Evolutionary conservation across 768 basidiomycete species (phyloP), one percentile per base, ranked within the genome.

Genomic region (Botryobasidium botryosum): DNA sequence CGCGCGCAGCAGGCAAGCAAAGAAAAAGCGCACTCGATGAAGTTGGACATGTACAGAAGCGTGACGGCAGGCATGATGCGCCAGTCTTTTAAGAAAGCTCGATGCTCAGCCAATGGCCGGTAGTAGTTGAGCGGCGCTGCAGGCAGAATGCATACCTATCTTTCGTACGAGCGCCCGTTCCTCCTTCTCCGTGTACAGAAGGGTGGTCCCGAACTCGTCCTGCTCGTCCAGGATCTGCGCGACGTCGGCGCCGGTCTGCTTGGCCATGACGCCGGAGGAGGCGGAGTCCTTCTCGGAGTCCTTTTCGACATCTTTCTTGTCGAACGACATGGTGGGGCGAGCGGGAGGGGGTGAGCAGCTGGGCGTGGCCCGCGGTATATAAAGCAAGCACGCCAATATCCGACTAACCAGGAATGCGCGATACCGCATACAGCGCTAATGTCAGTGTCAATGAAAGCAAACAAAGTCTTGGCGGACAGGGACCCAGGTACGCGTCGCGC

Each of bases 1-100:
- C n/a, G n/a, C n/a, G n/a, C n/a, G n/a, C n/a, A n/a, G n/a, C n/a
- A n/a, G n/a, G n/a, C n/a, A n/a, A 33, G 15, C 6, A 33, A 44
- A 26, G 43, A 46, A 8, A 23, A 12, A 24, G 33, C 49, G 42
- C 27, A 51, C 50, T 51, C 50, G 24, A 51, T 51, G 35, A 51
- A 51, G 33, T 51, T 51, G 31, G 47, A 47, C 28, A 51, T 35
- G 31, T 51, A 51, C 17, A 51, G 50, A 21, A 51, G 36, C 13
- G 50, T 51, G 5, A 51, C 50, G 15, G 48, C 23, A n/a, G 50
- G 50, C 44, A 51, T 43, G 23, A 51, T 51, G 7, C 46, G 46
- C 32, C 15, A 44, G 35, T 51, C 50, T 51, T 24, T 43, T 21
- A 13, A 40, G 13, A 35, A 41, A 29, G 23, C 12, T 18, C 13